These are phyloP conservation scores for Cinnamomum chago DNA, from an alignment of 164 flowering plant species.

Conservation along the genomic window DNA sequence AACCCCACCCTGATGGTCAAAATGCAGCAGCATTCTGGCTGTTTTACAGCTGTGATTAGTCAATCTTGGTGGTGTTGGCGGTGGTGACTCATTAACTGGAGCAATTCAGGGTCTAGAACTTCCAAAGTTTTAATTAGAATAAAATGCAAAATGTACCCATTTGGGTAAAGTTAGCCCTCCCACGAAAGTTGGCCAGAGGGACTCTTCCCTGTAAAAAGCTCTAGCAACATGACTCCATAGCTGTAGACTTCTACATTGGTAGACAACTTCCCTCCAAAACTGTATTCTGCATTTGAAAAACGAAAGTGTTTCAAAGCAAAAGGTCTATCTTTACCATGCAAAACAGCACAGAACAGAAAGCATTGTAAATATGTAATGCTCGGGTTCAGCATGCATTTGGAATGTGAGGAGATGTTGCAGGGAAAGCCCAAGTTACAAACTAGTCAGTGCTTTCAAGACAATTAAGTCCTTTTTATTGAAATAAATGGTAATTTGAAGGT, in stretches of 20 bases:
- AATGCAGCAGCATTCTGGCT: background rate
- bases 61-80: background rate
- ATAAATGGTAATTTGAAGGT: no score
- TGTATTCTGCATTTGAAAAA: slow-evolving; percentile 4
- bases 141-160: slow-evolving; percentile 13
- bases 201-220: slow-evolving; percentile 13
- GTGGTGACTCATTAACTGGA: background rate
- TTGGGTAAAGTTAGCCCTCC: slow-evolving; percentile 20
- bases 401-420: no score
- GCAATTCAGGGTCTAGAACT: slow-evolving; percentile 22
- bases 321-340: no score
- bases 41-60: no score
- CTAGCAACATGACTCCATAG: slow-evolving; percentile 17
- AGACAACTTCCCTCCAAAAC: slow-evolving; percentile 9
- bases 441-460: no score
- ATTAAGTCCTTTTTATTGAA: no score
- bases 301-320: no score
- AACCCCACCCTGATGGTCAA: background rate
- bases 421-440: no score
- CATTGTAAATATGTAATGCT: no score
- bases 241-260: slow-evolving; percentile 14
- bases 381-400: no score
- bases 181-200: slow-evolving; percentile 18
- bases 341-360: no score
- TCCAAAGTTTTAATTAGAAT: slow-evolving; percentile 19